Percentiles rank a stretch among this genome's conserved stretches.
Evolutionary conservation across 176 grass and related monocot species (phyloP).

Genomic region (Ensete glaucum): DNA sequence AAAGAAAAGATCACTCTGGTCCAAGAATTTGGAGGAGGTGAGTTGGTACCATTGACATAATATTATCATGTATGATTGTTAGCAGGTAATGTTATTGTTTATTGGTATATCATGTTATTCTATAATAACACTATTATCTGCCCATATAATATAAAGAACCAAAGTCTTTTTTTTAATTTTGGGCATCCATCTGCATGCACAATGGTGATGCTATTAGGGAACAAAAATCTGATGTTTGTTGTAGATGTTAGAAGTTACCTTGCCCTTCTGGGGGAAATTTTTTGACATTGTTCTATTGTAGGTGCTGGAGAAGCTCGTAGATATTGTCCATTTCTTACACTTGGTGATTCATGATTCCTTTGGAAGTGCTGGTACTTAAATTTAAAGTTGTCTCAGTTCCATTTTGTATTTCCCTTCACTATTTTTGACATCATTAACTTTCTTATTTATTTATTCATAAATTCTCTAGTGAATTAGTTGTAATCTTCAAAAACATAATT

Average conservation of each 20-base stretch:
- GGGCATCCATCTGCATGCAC: too few species aligned
- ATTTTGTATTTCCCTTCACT: conserved; percentile 15
- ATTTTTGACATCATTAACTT: neutral
- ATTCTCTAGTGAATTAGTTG: neutral
- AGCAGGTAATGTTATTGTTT: neutral
- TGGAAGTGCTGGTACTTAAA: conserved; percentile 57
- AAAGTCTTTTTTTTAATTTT: too few species aligned
- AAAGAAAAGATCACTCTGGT: conserved; percentile 88
- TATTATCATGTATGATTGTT: neutral
- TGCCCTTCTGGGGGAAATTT: neutral
- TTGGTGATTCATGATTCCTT: conserved; percentile 73
- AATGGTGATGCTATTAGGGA: too few species aligned
- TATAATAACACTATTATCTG: conserved; percentile 9
- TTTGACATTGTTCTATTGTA: conserved; percentile 27
- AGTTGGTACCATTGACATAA: conserved; percentile 33
- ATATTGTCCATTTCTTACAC: conserved; percentile 94
- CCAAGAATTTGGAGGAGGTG: conserved; percentile 96
- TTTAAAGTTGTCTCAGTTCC: conserved; percentile 21
- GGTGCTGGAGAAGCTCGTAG: conserved; percentile 96
- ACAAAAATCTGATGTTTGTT: too few species aligned
- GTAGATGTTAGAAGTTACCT: neutral
- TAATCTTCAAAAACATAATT: neutral
- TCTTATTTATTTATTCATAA: too few species aligned
- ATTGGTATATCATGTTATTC: neutral
- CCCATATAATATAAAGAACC: neutral